phyloP scores from a whole-genome alignment of 306 rosid species.

The Rosa lucieae region DNA sequence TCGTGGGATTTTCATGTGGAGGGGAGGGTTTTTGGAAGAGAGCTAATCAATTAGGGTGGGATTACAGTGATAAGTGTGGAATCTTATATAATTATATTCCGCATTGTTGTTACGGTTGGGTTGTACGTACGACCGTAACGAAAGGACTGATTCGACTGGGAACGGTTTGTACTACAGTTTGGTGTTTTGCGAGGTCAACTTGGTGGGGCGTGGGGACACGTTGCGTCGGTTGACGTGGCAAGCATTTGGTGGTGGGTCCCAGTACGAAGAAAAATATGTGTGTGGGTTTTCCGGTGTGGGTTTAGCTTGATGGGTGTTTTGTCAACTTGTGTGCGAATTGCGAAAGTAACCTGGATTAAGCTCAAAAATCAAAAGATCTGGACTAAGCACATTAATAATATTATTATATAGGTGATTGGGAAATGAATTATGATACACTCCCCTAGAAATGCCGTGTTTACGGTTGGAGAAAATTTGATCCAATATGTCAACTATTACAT shows the following conservation, averaged over 20 bases:
- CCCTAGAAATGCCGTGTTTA: too few relatives aligned
- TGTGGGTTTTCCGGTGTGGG: too few relatives aligned
- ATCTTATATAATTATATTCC: background rate
- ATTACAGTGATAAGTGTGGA: background rate
- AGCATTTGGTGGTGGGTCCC: background rate
- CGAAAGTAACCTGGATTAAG: too few relatives aligned
- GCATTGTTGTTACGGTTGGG: background rate
- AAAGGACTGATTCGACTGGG: background rate
- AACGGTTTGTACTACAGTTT: background rate
- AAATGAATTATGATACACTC: too few relatives aligned
- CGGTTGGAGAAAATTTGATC: too few relatives aligned
- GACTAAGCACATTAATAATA: too few relatives aligned
- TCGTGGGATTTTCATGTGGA: background rate
- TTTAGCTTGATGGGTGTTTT: too few relatives aligned
- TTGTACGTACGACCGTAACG: conserved; percentile 24
- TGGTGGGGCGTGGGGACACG: background rate
- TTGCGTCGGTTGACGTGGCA: background rate
- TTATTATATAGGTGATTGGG: too few relatives aligned
- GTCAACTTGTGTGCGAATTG: too few relatives aligned
- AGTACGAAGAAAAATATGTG: too few relatives aligned
- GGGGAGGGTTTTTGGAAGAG: background rate
- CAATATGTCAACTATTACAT: too few relatives aligned
- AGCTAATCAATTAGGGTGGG: background rate
- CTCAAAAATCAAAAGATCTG: too few relatives aligned
- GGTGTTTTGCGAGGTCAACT: background rate